Evolutionary conservation across 306 rosid genomes (phyloP).

Genomic region (Sindora glabra): DNA sequence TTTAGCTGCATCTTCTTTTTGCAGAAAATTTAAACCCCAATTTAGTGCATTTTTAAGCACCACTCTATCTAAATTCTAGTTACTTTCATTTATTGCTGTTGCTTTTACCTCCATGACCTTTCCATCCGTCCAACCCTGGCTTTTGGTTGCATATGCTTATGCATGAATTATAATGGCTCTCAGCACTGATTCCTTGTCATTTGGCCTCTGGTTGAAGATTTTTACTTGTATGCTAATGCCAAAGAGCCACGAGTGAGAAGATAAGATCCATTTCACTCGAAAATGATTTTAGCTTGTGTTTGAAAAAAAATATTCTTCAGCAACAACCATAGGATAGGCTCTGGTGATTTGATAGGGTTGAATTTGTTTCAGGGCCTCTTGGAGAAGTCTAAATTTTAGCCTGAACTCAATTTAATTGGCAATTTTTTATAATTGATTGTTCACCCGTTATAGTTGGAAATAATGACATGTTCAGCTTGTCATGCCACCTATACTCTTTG

Average conservation of each 20-base stretch:
- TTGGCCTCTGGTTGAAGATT: neutral
- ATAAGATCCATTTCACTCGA: neutral
- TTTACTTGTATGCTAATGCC: neutral
- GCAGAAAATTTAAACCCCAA: neutral
- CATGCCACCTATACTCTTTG: constrained; percentile 1
- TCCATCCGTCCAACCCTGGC: neutral
- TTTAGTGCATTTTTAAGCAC: neutral
- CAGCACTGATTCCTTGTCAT: neutral
- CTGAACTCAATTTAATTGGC: neutral
- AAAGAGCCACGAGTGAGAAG: neutral
- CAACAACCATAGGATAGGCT: neutral
- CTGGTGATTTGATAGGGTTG: neutral
- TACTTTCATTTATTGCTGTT: neutral
- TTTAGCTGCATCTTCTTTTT: neutral
- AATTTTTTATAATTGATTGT: neutral
- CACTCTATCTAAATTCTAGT: neutral
- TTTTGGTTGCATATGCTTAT: neutral
- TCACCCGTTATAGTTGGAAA: neutral
- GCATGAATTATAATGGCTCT: neutral
- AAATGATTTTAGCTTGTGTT: neutral
- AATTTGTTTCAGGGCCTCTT: neutral
- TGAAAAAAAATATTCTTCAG: neutral
- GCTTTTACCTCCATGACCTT: neutral
- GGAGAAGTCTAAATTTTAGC: neutral
- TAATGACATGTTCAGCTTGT: neutral